Base-by-base conservation (phyloP, 1,284 basidiomycete species). In the Megacollybia platyphylla region DNA sequence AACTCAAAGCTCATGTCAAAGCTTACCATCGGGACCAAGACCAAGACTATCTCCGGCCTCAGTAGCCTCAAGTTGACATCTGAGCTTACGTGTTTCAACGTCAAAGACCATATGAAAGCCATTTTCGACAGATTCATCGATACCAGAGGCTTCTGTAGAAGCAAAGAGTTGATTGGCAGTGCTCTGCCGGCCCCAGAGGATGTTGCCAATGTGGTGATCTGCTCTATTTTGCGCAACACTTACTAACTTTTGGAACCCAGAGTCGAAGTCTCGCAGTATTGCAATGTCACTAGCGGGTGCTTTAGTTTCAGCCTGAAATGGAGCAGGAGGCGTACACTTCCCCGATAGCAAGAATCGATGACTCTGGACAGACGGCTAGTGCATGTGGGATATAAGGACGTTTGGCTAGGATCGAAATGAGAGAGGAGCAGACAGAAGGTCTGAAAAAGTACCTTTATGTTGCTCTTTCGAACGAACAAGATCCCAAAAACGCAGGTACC, bases 31-130 rank as follows among this genome's bases (percentile, higher is more conserved):
- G 13, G 64, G 50, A 42, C 67, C 58, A 3, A 79, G 24, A 8
- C 64, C 57, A 40, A 77, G 58, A 5, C 64, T 63, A 53, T 82
- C 77, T 26, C 79, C 79, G 10, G 66, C 64, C 48, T 74, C 75
- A 1, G 49, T 46, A 1, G 65, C 64, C 43, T 69, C 62, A 38
- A 79, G 66, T 9, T 56, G 48, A 45, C 64, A 62, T 0, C 57
- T 46, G 2, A 46, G 29, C 31, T 44, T 52, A 9, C 51, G 46
- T 24, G 31, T 55, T 10, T 46, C 47, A 2, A 63, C 48, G 51
- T 82, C 74, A 44, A 74, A 73, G 4, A 60, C 69, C 29, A 60
- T 64, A 46, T 84, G 79, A 36, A 55, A 60, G 0, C 78, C 78
- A 4, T 40, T 51, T 10, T 54, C 77, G 2, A 40, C 51, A 8